Evolutionary conservation across 2,329 filamentous ascomycete species (phyloP).

Genomic region (Pseudogymnoascus sp.): DNA sequence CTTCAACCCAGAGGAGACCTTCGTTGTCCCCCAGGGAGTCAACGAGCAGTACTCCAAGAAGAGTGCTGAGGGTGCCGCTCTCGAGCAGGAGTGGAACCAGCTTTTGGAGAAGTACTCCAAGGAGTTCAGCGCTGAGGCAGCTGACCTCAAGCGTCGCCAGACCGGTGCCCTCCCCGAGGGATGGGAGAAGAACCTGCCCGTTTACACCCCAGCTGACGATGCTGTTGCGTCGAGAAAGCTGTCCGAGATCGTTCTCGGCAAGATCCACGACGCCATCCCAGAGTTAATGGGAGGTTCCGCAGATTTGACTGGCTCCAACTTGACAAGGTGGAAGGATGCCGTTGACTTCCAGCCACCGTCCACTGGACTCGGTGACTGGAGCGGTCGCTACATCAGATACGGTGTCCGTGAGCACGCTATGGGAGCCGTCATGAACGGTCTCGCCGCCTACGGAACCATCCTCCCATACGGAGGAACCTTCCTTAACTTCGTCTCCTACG

Average conservation of each 20-base stretch:
- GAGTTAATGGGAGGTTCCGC: conserved; percentile 94
- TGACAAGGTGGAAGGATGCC: conserved; percentile 95
- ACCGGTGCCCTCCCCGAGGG: conserved; percentile 81
- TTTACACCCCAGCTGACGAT: conserved; percentile 77
- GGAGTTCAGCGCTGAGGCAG: conserved; percentile 69
- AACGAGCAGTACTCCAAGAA: conserved; percentile 87
- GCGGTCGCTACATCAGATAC: conserved; percentile 86
- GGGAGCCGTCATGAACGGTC: conserved; percentile 90
- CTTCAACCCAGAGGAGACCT: conserved; percentile 89
- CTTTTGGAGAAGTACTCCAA: conserved; percentile 78
- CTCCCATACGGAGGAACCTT: conserved; percentile 94
- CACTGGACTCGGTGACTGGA: conserved; percentile 78
- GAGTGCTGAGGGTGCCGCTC: conserved; percentile 74
- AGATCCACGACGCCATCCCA: conserved; percentile 73
- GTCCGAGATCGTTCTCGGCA: conserved; percentile 85
- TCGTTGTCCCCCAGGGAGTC: conserved; percentile 88
- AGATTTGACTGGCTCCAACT: conserved; percentile 96
- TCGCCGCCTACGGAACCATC: conserved; percentile 89
- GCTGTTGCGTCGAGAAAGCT: conserved; percentile 92
- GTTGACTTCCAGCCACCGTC: conserved; percentile 93
- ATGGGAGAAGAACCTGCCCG: conserved; percentile 89
- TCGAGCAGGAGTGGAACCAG: conserved; percentile 92
- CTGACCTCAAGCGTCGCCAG: conserved; percentile 74
- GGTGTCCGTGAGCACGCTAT: conserved; percentile 89
- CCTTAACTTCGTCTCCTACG: conserved; percentile 99